A percentile compares a stretch with the other conserved stretches of the same genome.
Evolutionary conservation across 371 early-diverging fungal genomes (phyloP).

Genomic region (Lichtheimia ornata): DNA sequence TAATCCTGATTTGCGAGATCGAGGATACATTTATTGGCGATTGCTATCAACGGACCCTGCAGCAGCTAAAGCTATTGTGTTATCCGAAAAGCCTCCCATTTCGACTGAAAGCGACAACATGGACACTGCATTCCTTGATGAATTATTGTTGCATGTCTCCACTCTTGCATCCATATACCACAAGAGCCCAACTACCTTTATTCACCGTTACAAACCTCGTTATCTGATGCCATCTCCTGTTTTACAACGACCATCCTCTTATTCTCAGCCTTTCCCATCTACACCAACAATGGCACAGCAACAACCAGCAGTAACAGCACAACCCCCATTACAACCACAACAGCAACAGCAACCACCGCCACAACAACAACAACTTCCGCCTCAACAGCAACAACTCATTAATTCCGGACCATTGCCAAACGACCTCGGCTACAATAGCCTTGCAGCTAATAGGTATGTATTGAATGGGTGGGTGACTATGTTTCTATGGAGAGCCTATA

Average conservation of each 20-base stretch:
- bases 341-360: not conserved
- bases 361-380: conserved; percentile 6
- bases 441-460: conserved; percentile 25
- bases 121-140: conserved; percentile 79
- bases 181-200: conserved; percentile 83
- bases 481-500: not conserved
- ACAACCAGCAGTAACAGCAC: conserved; percentile 12
- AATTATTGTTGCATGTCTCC: conserved; percentile 85
- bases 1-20: conserved; percentile 96
- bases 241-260: conserved; percentile 30
- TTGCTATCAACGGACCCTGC: conserved; percentile 89
- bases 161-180: conserved; percentile 93
- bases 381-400: conserved; percentile 8
- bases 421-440: conserved; percentile 23
- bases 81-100: conserved; percentile 93
- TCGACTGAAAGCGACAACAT: conserved; percentile 86
- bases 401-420: conserved; percentile 13
- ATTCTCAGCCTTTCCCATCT: conserved; percentile 9
- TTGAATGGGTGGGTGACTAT: not conserved
- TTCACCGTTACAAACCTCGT: conserved; percentile 64
- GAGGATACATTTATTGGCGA: conserved; percentile 98
- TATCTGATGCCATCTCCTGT: conserved; percentile 59
- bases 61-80: conserved; percentile 72
- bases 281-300: not conserved
- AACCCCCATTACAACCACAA: conserved; percentile 17